Evolutionary conservation across 2,329 filamentous ascomycete species (phyloP), one percentile per base, ranked within the genome.

Genomic region (Paecilomyces sp.): DNA sequence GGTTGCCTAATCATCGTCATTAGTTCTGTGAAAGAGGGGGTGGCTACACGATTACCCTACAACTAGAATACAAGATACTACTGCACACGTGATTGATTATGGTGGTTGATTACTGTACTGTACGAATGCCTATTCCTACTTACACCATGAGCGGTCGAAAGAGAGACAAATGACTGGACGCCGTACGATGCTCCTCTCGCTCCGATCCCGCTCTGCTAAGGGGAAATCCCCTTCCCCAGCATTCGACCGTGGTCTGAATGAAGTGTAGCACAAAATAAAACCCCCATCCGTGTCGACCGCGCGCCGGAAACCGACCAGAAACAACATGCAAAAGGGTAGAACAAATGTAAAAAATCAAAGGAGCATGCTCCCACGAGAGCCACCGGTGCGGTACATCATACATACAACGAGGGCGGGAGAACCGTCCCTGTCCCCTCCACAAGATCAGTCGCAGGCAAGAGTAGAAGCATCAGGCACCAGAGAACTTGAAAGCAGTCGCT

Each of bases 301-400:
- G 70, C 71, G 71, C 71, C 70, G 58, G 65, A 63, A 63, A 63
- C 61, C 66, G 62, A 61, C 63, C 63, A 64, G 55, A 59, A 62
- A 59, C 58, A 62, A 65, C 64, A 60, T 59, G 50, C 58, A 47
- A 65, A 59, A 62, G 66, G 62, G 31, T 28, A 28, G 6, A 28
- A 28, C 25, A 28, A 28, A 3, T 22, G 22, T 28, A 28, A 11
- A 56, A 63, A 63, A 65, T 62, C 60, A 60, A 64, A 67, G 63
- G 52, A 66, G 62, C 62, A 64, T 60, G 65, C 58, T 61, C 57
- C 56, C 58, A 57, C 60, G 60, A 63, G 64, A 63, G 63, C 64
- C 62, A 63, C 63, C 62, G 63, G 63, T 67, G 66, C 68, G 41
- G 64, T 73, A 74, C 62, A 69, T 69, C 65, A 64, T 70, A 70